These are phyloP conservation scores for Magnusiomyces paraingens DNA, from an alignment of 1,139 yeast genomes.

Conservation along the genomic window DNA sequence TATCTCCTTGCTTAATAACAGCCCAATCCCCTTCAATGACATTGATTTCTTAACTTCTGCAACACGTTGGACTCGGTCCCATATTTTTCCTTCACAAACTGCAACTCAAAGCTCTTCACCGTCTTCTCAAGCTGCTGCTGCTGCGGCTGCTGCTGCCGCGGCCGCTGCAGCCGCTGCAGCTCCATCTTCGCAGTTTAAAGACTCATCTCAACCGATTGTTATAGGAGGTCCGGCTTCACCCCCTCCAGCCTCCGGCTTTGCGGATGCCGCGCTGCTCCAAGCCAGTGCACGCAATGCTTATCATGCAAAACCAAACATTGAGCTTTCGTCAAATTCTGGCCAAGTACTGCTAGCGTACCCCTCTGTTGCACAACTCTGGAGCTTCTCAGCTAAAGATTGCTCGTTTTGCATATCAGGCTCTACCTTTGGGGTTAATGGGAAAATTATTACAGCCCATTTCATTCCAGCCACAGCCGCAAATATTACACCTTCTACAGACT, in stretches of 20 bases:
- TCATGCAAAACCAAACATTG: slow-evolving; percentile 15
- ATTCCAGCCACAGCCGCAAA: slow-evolving; percentile 6
- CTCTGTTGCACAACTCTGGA: slow-evolving; percentile 24
- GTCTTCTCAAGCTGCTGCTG: neutral
- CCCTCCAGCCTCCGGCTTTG: slow-evolving; percentile 11
- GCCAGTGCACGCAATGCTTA: slow-evolving; percentile 10
- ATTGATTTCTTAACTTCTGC: slow-evolving; percentile 25
- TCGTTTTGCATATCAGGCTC: slow-evolving; percentile 21
- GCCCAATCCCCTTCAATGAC: slow-evolving; percentile 22
- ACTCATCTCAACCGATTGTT: neutral
- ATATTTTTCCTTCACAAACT: slow-evolving; percentile 18
- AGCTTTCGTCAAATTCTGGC: slow-evolving; percentile 16
- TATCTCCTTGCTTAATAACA: neutral
- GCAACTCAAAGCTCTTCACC: neutral
- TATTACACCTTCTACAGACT: neutral
- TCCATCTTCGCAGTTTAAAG: neutral
- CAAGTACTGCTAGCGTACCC: slow-evolving; percentile 20
- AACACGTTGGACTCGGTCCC: slow-evolving; percentile 26
- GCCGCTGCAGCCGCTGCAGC: neutral
- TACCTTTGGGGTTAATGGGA: slow-evolving; percentile 21
- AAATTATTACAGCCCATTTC: slow-evolving; percentile 17
- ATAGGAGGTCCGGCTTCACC: slow-evolving; percentile 16
- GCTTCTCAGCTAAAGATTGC: slow-evolving; percentile 11
- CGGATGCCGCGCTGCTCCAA: slow-evolving; percentile 8
- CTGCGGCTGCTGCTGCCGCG: too few relatives aligned